A percentile compares a stretch with the other conserved stretches of the same genome.
Conservation (phyloP, 2,329 filamentous ascomycete species). For the Fusarium graminum region DNA sequence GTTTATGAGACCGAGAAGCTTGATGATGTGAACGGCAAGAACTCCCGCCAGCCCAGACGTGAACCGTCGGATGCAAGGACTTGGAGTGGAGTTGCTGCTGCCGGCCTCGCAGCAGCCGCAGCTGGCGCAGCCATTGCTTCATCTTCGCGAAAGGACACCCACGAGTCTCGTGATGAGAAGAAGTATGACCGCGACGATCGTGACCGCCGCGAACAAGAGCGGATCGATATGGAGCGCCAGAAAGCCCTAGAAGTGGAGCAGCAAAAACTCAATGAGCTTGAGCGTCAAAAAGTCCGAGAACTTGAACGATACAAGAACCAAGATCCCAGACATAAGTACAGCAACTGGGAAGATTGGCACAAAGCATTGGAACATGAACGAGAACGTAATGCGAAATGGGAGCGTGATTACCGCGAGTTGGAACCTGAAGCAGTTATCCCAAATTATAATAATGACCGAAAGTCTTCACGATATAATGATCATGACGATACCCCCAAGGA, state of each 20-base stretch:
- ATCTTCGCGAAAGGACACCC: conserved; percentile 42
- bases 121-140: conserved; percentile 56
- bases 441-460: conserved; percentile 50
- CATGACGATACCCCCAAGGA: conserved; percentile 49
- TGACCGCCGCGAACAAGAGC: conserved; percentile 35
- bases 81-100: conserved; percentile 61
- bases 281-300: conserved; percentile 34
- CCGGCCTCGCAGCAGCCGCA: conserved; percentile 63
- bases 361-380: conserved; percentile 30
- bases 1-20: conserved; percentile 70
- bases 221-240: conserved; percentile 40
- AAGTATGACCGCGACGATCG: conserved; percentile 38
- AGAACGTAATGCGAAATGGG: conserved; percentile 38
- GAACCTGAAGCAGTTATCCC: conserved; percentile 50
- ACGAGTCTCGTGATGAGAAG: conserved; percentile 37
- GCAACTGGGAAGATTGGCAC: conserved; percentile 37
- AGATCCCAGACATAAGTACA: conserved; percentile 10
- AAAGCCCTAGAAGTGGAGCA: conserved; percentile 36
- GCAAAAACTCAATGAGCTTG: conserved; percentile 42
- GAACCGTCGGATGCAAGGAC: conserved; percentile 56
- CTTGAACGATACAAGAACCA: conserved; percentile 21
- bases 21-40: conserved; percentile 54
- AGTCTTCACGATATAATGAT: conserved; percentile 52
- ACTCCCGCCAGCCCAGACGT: conserved; percentile 52
- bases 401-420: conserved; percentile 48